Conservation (phyloP, 106 monocot species). For the Acanthochlamys bracteata region DNA sequence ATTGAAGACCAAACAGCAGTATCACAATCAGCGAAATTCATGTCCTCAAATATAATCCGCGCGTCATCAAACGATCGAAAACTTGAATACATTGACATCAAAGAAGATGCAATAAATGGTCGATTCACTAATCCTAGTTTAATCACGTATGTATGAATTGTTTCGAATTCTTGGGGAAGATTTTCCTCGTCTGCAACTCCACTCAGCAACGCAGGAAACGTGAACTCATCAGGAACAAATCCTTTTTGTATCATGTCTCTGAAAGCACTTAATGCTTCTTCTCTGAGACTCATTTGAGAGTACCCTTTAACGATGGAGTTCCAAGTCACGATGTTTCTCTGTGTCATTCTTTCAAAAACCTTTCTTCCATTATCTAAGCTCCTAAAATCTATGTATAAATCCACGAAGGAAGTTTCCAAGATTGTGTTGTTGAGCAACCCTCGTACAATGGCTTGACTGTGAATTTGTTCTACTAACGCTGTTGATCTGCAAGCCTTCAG, state of each 20-base stretch:
- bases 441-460: not conserved
- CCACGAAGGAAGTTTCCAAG: constrained; percentile 17
- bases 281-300: constrained; percentile 12
- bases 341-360: constrained; percentile 13
- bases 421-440: constrained; percentile 14
- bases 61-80: not conserved
- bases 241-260: constrained; percentile 14
- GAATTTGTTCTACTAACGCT: constrained; percentile 8
- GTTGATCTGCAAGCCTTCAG: constrained; percentile 14
- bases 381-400: constrained; percentile 13
- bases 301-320: constrained; percentile 24
- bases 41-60: not conserved
- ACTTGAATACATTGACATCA: constrained; percentile 15
- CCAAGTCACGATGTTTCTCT: constrained; percentile 19
- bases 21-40: constrained; percentile 1
- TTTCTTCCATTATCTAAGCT: constrained; percentile 5
- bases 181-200: constrained; percentile 3
- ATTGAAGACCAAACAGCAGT: constrained; percentile 25
- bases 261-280: constrained; percentile 15
- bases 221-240: constrained; percentile 19
- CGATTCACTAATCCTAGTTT: constrained; percentile 12
- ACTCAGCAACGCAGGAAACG: constrained; percentile 18
- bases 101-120: constrained; percentile 12
- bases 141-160: constrained; percentile 16
- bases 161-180: constrained; percentile 6